These are phyloP conservation scores for Tolypocladium inflatum DNA, from an alignment of 2,329 filamentous ascomycete species.

Conservation along the genomic window DNA sequence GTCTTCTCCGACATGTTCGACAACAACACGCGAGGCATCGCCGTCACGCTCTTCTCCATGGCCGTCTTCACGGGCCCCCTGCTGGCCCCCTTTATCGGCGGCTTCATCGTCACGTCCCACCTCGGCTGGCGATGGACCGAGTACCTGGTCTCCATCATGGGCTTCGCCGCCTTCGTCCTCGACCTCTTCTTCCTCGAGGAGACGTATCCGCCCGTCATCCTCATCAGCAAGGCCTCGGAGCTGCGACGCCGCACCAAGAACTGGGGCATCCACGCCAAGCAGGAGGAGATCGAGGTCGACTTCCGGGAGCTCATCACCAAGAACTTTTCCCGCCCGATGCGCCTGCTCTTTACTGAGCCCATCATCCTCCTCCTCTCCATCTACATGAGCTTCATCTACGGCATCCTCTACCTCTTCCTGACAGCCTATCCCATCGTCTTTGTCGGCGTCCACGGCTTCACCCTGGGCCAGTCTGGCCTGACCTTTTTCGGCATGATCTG, in stretches of 20 bases:
- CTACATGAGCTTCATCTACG: constrained; percentile 70
- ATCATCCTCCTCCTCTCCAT: constrained; percentile 59
- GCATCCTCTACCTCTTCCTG: constrained; percentile 73
- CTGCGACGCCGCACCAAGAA: constrained; percentile 55
- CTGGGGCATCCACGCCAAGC: constrained; percentile 63
- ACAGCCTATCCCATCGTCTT: constrained; percentile 81
- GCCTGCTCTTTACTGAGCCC: constrained; percentile 58
- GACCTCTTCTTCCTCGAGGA: constrained; percentile 57
- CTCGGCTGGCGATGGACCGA: constrained; percentile 68
- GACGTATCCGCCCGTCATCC: constrained; percentile 60
- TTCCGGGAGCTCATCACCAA: constrained; percentile 53
- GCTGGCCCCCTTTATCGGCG: constrained; percentile 59
- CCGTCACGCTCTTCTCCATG: constrained; percentile 34
- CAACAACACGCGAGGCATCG: constrained; percentile 48
- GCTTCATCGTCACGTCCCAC: constrained; percentile 52
- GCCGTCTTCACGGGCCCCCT: constrained; percentile 56
- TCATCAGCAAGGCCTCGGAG: constrained; percentile 50
- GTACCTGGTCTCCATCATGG: constrained; percentile 55
- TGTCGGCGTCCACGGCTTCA: constrained; percentile 60
- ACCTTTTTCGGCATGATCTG: constrained; percentile 79
- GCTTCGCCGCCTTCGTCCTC: constrained; percentile 47
- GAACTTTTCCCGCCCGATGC: constrained; percentile 57
- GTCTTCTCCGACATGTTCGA: constrained; percentile 66
- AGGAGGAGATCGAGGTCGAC: constrained; percentile 62
- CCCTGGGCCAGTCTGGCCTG: constrained; percentile 59